phyloP scores from a whole-genome alignment of 352 stramenopile species.

The Pythium chondricola region DNA sequence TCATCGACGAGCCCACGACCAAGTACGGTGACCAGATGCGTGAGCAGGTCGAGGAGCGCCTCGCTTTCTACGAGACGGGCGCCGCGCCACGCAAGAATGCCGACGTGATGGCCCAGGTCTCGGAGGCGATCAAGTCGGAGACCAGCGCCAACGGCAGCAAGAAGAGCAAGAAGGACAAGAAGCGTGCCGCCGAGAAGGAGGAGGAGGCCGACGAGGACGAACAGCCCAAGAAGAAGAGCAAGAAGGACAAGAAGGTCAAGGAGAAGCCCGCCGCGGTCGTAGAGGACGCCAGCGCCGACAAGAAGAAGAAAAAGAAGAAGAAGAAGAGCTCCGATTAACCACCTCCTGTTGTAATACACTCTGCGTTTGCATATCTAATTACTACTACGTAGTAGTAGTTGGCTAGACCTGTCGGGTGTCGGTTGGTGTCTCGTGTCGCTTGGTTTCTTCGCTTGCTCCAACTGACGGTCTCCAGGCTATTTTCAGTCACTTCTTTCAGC shows the following conservation, averaged over 20 bases:
- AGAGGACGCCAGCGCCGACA: slow-evolving; percentile 24
- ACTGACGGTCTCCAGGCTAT: no score
- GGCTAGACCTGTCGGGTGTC: no score
- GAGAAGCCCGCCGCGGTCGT: slow-evolving; percentile 15
- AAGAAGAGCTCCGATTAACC: slow-evolving; percentile 51
- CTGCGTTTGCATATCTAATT: no score
- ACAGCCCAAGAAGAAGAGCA: slow-evolving; percentile 72
- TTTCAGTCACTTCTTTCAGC: no score
- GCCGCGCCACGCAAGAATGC: slow-evolving; percentile 97
- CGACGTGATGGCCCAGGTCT: slow-evolving; percentile 98
- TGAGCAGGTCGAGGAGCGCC: slow-evolving; percentile 98
- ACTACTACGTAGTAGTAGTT: no score
- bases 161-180: slow-evolving; percentile 79
- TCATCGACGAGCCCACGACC: slow-evolving; percentile 94
- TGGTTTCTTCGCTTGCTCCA: no score
- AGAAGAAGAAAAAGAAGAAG: slow-evolving; percentile 78
- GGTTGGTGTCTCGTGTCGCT: no score
- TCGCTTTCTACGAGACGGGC: slow-evolving; percentile 99
- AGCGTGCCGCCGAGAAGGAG: slow-evolving; percentile 51
- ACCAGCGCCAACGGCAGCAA: slow-evolving; percentile 36
- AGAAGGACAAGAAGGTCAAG: slow-evolving; percentile 71
- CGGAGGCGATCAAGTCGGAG: slow-evolving; percentile 79
- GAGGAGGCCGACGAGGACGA: slow-evolving; percentile 61
- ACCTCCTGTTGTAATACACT: slow-evolving; percentile 8
- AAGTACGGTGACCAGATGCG: slow-evolving; percentile 98